Percentiles rank a stretch among this genome's conserved stretches.
Conservation (phyloP, 371 early-diverging fungal species). For the Fennellomyces sp. region DNA sequence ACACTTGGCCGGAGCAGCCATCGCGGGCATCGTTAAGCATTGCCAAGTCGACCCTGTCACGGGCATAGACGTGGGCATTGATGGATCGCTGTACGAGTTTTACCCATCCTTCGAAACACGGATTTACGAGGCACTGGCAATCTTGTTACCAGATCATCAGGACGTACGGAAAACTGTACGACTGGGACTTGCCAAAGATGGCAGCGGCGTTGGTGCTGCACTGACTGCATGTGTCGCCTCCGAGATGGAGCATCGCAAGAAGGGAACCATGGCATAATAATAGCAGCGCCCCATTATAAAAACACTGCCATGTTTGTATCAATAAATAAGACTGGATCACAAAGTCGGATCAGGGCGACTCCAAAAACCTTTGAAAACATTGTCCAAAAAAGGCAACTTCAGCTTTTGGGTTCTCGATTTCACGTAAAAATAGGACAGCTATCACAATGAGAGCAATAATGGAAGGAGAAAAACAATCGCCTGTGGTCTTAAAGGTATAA, state of each 20-base stretch:
- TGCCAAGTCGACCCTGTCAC: conserved; percentile 42
- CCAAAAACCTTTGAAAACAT: conserved; percentile 10
- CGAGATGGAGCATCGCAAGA: conserved; percentile 27
- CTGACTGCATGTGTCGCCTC: conserved; percentile 53
- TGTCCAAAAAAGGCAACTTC: conserved; percentile 10
- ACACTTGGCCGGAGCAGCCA: conserved; percentile 80
- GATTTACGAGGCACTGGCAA: conserved; percentile 73
- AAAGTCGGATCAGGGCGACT: not conserved
- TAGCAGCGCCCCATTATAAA: not conserved
- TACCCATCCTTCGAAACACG: conserved; percentile 89
- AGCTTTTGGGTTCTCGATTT: not conserved
- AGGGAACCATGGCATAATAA: conserved; percentile 6
- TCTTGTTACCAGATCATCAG: conserved; percentile 56
- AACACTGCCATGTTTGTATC: too few species aligned
- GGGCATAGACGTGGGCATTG: conserved; percentile 86
- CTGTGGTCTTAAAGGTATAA: not conserved
- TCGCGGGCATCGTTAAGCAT: conserved; percentile 82
- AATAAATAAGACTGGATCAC: not conserved
- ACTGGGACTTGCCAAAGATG: conserved; percentile 61
- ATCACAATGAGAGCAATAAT: conserved; percentile 6
- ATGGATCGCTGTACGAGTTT: conserved; percentile 92
- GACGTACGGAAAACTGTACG: conserved; percentile 57
- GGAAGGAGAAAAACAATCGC: conserved; percentile 12
- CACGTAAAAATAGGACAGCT: not conserved
- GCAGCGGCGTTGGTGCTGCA: conserved; percentile 56